phyloP scores from a whole-genome alignment of 1,284 basidiomycete genomes.

The Cryptococcus amylolentus region DNA sequence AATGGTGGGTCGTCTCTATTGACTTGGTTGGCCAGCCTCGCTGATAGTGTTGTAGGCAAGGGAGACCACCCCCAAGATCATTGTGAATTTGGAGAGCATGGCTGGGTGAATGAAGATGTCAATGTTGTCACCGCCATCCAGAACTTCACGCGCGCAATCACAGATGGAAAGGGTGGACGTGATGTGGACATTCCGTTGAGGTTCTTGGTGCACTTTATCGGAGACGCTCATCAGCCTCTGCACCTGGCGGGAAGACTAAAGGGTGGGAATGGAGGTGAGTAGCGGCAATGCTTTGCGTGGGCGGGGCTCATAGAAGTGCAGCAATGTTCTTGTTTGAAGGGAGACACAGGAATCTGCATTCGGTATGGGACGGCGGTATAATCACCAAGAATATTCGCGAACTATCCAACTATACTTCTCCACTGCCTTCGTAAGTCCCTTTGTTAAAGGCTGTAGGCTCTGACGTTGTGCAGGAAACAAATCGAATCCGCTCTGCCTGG shows the following conservation, averaged over 20 bases:
- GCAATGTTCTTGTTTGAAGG: conserved; percentile 67
- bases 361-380: conserved; percentile 77
- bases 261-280: conserved; percentile 68
- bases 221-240: conserved; percentile 86
- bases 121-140: conserved; percentile 73
- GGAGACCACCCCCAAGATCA: conserved; percentile 68
- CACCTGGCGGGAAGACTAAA: conserved; percentile 80
- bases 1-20: conserved; percentile 40
- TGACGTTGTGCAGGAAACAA: conserved; percentile 40
- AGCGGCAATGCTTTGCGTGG: neutral
- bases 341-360: conserved; percentile 61
- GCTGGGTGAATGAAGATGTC: conserved; percentile 65
- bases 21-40: neutral
- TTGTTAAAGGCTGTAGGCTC: neutral
- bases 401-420: conserved; percentile 68
- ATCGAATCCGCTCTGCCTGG: conserved; percentile 72
- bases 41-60: conserved; percentile 25
- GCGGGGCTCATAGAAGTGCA: conserved; percentile 6
- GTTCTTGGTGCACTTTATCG: conserved; percentile 85
- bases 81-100: conserved; percentile 70
- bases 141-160: conserved; percentile 60
- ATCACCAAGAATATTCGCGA: conserved; percentile 75
- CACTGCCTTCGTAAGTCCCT: conserved; percentile 55
- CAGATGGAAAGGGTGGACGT: conserved; percentile 35
- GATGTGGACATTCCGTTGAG: conserved; percentile 62